phyloP scores from a whole-genome alignment of 2,329 filamentous ascomycete genomes.

The Emergomyces orientalis region DNA sequence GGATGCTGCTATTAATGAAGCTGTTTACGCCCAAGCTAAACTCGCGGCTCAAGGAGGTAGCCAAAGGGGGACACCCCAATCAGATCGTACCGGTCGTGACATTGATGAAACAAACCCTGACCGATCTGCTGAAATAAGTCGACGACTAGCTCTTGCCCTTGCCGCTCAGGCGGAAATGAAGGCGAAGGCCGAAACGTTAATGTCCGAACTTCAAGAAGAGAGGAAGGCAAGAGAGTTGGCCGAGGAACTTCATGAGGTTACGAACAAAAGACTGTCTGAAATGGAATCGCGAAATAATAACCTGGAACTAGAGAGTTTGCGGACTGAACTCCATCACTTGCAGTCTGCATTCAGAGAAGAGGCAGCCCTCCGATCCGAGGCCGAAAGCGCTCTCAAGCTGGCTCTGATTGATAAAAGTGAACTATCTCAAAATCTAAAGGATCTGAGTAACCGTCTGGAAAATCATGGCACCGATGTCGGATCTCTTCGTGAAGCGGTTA shows the following conservation, averaged over 20 bases:
- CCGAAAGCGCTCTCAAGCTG: constrained; percentile 62
- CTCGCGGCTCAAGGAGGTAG: constrained; percentile 71
- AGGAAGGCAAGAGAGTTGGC: constrained; percentile 70
- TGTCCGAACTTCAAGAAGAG: constrained; percentile 68
- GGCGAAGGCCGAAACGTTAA: constrained; percentile 59
- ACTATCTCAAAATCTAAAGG: constrained; percentile 58
- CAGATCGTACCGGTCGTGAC: constrained; percentile 47
- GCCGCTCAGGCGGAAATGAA: constrained; percentile 73
- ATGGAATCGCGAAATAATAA: constrained; percentile 76
- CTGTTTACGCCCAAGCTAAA: constrained; percentile 88
- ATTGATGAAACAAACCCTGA: constrained; percentile 51
- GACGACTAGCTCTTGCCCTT: constrained; percentile 72
- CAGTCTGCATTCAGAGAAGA: constrained; percentile 75
- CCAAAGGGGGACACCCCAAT: constrained; percentile 47
- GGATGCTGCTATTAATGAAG: constrained; percentile 88
- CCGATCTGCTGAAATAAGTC: constrained; percentile 64
- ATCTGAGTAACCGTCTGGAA: constrained; percentile 55
- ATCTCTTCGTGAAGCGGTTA: constrained; percentile 66
- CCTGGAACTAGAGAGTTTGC: constrained; percentile 73
- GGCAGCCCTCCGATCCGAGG: constrained; percentile 65
- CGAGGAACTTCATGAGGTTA: constrained; percentile 75
- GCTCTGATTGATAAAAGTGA: constrained; percentile 82
- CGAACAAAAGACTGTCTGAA: constrained; percentile 73
- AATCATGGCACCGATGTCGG: constrained; percentile 63
- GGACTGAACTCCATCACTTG: constrained; percentile 71